Conservation (phyloP, 2,329 filamentous ascomycete species). For the Diaporthe amygdali region DNA sequence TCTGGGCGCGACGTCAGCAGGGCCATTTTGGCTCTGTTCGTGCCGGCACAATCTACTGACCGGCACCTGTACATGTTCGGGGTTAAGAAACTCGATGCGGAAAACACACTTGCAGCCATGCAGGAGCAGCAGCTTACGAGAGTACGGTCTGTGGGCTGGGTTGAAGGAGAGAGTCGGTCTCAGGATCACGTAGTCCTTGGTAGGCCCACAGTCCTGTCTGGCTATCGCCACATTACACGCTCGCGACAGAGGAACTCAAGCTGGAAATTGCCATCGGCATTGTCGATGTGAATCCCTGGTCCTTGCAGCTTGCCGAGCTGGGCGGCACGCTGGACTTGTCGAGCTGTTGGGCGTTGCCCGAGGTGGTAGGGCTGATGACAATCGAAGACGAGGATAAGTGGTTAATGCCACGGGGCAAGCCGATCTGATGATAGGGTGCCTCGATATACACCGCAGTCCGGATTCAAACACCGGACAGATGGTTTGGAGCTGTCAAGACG, state of each 20-base stretch:
- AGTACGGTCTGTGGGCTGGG: background rate
- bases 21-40: background rate
- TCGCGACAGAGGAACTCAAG: background rate
- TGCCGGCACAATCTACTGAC: background rate
- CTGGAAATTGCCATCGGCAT: background rate
- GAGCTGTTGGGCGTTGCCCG: background rate
- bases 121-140: background rate
- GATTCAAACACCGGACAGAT: background rate
- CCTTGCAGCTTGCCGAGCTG: background rate
- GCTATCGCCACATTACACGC: background rate
- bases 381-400: background rate
- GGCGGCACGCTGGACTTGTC: background rate
- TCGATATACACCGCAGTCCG: background rate
- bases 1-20: background rate
- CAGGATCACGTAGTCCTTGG: slow-evolving; percentile 2
- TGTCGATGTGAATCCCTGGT: background rate
- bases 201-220: no score
- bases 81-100: background rate
- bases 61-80: background rate
- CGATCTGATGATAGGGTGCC: background rate
- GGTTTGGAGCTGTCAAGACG: background rate
- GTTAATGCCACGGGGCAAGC: background rate
- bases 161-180: background rate
- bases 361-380: slow-evolving; percentile 2
- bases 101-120: background rate